phyloP scores from a whole-genome alignment of 345 rosid genomes.

The Populus alba region DNA sequence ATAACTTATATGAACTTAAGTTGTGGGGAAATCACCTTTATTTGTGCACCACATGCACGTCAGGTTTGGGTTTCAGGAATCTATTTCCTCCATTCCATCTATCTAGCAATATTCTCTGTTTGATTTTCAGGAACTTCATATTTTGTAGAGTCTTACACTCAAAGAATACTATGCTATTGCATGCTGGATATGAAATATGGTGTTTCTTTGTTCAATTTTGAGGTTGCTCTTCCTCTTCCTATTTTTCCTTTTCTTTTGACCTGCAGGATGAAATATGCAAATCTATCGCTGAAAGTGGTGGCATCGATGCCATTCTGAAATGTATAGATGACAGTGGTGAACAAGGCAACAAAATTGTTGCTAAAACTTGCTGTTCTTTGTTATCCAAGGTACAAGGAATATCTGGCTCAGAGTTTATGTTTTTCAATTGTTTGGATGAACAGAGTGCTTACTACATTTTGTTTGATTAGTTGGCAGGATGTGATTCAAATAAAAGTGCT shows the following conservation, averaged over 20 bases:
- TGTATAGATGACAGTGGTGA: constrained; percentile 78
- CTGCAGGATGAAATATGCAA: constrained; percentile 79
- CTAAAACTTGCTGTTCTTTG: constrained; percentile 74
- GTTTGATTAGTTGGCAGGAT: constrained; percentile 78
- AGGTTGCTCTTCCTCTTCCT: neutral
- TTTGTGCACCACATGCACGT: neutral
- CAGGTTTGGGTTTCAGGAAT: neutral
- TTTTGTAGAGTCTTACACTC: neutral
- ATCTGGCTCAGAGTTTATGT: neutral
- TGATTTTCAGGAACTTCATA: neutral
- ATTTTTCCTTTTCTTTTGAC: neutral
- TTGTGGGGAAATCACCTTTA: neutral
- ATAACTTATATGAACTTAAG: neutral
- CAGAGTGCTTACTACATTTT: neutral
- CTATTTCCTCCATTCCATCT: neutral
- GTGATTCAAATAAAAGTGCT: constrained; percentile 76
- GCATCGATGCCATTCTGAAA: constrained; percentile 67
- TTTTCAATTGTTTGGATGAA: neutral
- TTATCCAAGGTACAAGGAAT: constrained; percentile 57
- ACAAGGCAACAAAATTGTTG: constrained; percentile 67
- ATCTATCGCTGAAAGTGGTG: constrained; percentile 85
- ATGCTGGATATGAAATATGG: neutral
- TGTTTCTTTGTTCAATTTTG: neutral
- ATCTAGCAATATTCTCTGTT: neutral
- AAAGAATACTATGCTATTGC: neutral